A percentile compares a stretch with the other conserved stretches of the same genome.
Conservation (phyloP, 805 yeast species). For the Candida lessepsii region DNA sequence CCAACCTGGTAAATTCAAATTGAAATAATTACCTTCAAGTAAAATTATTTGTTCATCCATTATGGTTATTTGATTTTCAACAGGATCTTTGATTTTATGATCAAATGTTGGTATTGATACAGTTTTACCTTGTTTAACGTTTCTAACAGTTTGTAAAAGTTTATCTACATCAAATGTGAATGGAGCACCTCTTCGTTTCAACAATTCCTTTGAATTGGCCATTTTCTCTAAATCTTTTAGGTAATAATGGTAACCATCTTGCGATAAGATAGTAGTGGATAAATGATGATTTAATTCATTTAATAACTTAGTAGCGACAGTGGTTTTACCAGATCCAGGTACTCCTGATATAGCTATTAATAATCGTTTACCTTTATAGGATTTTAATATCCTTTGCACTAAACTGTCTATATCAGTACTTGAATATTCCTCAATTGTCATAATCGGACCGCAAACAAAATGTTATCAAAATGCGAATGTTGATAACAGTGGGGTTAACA, state of each 20-base stretch:
- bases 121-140: constrained; percentile 13
- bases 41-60: constrained; percentile 52
- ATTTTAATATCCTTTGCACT: constrained; percentile 4
- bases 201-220: constrained; percentile 55
- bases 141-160: constrained; percentile 25
- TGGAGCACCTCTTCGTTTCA: constrained; percentile 77
- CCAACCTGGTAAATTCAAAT: constrained; percentile 64
- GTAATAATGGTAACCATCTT: constrained; percentile 42
- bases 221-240: constrained; percentile 35
- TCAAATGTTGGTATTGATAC: constrained; percentile 70
- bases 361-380: constrained; percentile 30
- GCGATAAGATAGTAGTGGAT: constrained; percentile 24
- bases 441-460: not conserved
- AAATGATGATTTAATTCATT: constrained; percentile 18
- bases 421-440: constrained; percentile 10
- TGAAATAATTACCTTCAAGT: constrained; percentile 75
- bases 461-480: not conserved
- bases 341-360: constrained; percentile 68
- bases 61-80: constrained; percentile 50
- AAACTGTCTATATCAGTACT: constrained; percentile 6
- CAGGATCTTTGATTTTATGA: constrained; percentile 74
- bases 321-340: constrained; percentile 87
- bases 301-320: constrained; percentile 53
- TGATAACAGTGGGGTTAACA: not conserved
- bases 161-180: constrained; percentile 69